Conservation (phyloP, 345 rosid species). For the Pistacia integerrima region DNA sequence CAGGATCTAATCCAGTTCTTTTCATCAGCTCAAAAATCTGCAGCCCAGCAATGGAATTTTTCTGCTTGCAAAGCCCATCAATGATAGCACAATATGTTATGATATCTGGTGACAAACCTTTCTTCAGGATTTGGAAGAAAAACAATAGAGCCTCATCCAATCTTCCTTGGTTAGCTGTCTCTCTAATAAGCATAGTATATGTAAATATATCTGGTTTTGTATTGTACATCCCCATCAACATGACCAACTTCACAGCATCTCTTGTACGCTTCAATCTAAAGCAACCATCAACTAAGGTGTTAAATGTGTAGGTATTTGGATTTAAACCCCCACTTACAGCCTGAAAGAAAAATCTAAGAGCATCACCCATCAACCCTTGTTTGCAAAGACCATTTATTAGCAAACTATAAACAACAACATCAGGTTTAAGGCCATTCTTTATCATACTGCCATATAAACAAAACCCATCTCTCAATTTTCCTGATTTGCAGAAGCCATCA, state of each 20-base stretch:
- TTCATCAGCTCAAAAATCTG: conserved; percentile 45
- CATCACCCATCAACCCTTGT: conserved; percentile 41
- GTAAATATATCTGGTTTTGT: conserved; percentile 46
- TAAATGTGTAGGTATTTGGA: conserved; percentile 41
- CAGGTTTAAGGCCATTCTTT: conserved; percentile 33
- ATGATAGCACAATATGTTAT: conserved; percentile 48
- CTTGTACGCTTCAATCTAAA: conserved; percentile 33
- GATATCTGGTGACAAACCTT: conserved; percentile 45
- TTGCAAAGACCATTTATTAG: conserved; percentile 53
- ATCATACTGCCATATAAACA: conserved; percentile 36
- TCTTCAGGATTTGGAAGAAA: conserved; percentile 49
- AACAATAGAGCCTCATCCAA: conserved; percentile 32
- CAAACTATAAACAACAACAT: conserved; percentile 37
- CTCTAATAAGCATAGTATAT: conserved; percentile 40
- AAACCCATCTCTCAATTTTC: conserved; percentile 43
- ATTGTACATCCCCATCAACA: conserved; percentile 24
- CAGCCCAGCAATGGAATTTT: conserved; percentile 39
- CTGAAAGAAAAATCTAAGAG: conserved; percentile 43
- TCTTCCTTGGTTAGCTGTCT: conserved; percentile 22
- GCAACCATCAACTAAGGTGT: conserved; percentile 50
- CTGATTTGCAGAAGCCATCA: conserved; percentile 49
- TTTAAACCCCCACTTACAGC: conserved; percentile 22
- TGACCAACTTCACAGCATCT: conserved; percentile 37
- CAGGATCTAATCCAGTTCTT: conserved; percentile 32
- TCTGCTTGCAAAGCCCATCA: conserved; percentile 43